Base-by-base conservation (phyloP, 495 filamentous ascomycete species). In the Penicillium chermesinum region DNA sequence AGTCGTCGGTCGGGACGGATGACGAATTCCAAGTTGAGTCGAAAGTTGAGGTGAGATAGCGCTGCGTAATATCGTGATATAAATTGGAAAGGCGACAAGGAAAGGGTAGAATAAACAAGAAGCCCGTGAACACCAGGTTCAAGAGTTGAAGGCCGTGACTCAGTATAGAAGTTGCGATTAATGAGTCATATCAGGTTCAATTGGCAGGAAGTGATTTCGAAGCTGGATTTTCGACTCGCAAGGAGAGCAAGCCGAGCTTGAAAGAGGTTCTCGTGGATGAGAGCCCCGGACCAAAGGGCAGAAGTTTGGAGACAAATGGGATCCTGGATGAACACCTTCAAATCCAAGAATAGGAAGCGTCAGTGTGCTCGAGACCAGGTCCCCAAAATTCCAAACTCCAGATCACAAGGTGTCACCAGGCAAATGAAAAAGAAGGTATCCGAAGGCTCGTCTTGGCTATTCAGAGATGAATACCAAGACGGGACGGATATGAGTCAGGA, bases 51-150 rank as follows among this genome's bases (percentile, higher is more conserved):
- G 49, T 39, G 42, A 45, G 41, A 55, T 58, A 69, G 58, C 72
- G 74, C 72, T 77, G 69, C 74, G 74, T 77, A 66, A 71, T 64
- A 69, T 77, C 74, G 74, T 76, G 59, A 54, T 34, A 39, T 50
- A 54, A 54, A 59, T 50, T 54, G 54, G 58, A 54, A 61, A 57
- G 50, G 13, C 20, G 7, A 32, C 10, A 41, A 18, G 38, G 12
- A 51, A 54, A 59, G 57, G 33, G 63, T 40, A 44, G 44, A 51
- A 55, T 53, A 17, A 7, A 44, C 54, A 58, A 52, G 25, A 37
- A 64, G 52, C 67, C 63, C 67, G 58, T 66, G 60, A 71, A 73
- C 67, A 65, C 67, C 67, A 56, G 69, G 69, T 61, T 64, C 61
- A 68, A 65, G n/a, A 61, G 67, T 57, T 39, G 45, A 47, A 46